phyloP scores from a whole-genome alignment of 257 asterid genomes.

The Gentiana dahurica region DNA sequence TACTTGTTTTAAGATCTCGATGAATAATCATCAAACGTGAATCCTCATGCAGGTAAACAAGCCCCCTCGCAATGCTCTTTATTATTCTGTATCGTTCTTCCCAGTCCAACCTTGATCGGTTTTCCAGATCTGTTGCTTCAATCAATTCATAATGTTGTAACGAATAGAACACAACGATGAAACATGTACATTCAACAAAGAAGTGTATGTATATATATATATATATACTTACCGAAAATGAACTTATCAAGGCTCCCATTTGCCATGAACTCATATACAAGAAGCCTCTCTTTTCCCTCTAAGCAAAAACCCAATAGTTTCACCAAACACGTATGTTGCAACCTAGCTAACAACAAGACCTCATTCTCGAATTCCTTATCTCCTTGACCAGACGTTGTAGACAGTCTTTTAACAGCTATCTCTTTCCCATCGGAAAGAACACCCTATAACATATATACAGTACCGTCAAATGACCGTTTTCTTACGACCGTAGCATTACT shows the following conservation, averaged over 20 bases:
- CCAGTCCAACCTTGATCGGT: constrained; percentile 23
- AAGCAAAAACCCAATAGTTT: constrained; percentile 18
- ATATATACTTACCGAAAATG: constrained; percentile 15
- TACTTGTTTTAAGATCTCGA: constrained; percentile 32
- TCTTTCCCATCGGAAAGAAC: constrained; percentile 12
- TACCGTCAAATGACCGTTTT: neutral
- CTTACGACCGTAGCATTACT: neutral
- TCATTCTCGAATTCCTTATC: constrained; percentile 20
- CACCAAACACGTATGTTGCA: constrained; percentile 23
- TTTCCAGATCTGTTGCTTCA: constrained; percentile 5
- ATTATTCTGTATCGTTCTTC: constrained; percentile 35
- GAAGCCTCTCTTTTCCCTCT: constrained; percentile 11
- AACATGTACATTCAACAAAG: neutral
- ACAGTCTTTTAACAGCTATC: constrained; percentile 22
- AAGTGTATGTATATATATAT: too few species aligned
- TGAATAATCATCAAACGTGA: constrained; percentile 38
- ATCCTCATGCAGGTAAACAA: constrained; percentile 37
- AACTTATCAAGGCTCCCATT: constrained; percentile 19
- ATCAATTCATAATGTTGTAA: neutral
- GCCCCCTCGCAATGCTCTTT: constrained; percentile 26
- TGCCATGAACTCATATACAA: constrained; percentile 17
- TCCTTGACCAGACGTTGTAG: constrained; percentile 16
- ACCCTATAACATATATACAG: constrained; percentile 8
- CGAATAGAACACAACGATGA: too few species aligned
- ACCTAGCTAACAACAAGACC: constrained; percentile 15